A percentile compares a stretch with the other conserved stretches of the same genome.
phyloP scores from a whole-genome alignment of 805 yeast genomes.

The Scheffersomyces lignosus region DNA sequence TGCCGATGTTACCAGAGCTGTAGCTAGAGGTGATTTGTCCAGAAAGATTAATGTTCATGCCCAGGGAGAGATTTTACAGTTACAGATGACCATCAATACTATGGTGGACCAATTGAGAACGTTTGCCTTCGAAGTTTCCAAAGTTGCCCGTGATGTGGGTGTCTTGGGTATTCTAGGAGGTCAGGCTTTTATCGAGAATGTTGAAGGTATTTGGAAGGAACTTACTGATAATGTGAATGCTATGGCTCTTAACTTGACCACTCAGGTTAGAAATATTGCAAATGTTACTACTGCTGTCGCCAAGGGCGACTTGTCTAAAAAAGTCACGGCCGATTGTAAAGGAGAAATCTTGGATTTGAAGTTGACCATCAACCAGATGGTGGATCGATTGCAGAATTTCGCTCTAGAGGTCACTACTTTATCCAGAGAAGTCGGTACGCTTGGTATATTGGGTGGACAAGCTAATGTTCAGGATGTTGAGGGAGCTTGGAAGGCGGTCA shows the following conservation, averaged over 20 bases:
- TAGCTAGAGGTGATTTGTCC: conserved; percentile 81
- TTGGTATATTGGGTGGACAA: conserved; percentile 51
- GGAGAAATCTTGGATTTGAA: conserved; percentile 54
- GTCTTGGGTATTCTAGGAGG: conserved; percentile 89
- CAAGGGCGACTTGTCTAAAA: conserved; percentile 75
- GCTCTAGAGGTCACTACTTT: conserved; percentile 48
- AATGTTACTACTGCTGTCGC: conserved; percentile 89
- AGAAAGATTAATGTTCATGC: conserved; percentile 87
- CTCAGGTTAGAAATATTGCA: conserved; percentile 85
- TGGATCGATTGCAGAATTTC: conserved; percentile 49
- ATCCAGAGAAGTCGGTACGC: conserved; percentile 48
- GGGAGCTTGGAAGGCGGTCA: conserved; percentile 52
- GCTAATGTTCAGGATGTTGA: conserved; percentile 52
- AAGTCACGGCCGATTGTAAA: conserved; percentile 83
- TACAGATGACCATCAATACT: conserved; percentile 83
- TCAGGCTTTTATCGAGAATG: conserved; percentile 76
- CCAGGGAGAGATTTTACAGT: conserved; percentile 83
- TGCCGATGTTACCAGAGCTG: conserved; percentile 87
- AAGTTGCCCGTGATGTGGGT: conserved; percentile 88
- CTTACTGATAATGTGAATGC: conserved; percentile 86
- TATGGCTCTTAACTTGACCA: conserved; percentile 84
- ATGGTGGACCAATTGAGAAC: conserved; percentile 86
- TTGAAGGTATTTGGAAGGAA: conserved; percentile 87
- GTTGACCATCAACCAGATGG: conserved; percentile 51
- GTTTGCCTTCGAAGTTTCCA: conserved; percentile 82